Conservation (phyloP, 1,139 yeast species). For the Suhomyces yuchorum region DNA sequence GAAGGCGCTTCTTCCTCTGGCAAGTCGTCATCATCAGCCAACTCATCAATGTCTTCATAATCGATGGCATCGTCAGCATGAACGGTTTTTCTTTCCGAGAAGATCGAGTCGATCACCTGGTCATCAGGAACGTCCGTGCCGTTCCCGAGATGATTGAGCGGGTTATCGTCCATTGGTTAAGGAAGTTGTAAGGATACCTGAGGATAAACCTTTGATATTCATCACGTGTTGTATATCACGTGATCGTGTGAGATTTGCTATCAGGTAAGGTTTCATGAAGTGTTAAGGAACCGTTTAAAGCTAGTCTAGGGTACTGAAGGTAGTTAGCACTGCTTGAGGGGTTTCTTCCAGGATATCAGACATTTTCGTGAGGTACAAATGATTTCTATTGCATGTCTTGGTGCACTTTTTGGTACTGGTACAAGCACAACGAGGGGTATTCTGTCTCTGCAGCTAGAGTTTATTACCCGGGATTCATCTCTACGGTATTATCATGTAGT, state of each 20-base stretch:
- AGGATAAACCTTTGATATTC: not conserved
- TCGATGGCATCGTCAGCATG: slow-evolving; percentile 96
- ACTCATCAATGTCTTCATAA: slow-evolving; percentile 91
- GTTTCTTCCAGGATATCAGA: no score
- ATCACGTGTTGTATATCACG: not conserved
- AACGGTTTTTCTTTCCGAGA: slow-evolving; percentile 42
- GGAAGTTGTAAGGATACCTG: not conserved
- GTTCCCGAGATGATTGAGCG: slow-evolving; percentile 21
- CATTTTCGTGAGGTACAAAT: no score
- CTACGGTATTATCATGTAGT: no score
- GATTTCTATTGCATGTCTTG: no score
- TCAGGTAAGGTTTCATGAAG: no score
- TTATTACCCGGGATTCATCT: no score
- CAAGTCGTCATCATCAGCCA: slow-evolving; percentile 81
- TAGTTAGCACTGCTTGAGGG: no score
- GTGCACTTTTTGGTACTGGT: no score
- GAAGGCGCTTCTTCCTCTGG: slow-evolving; percentile 43
- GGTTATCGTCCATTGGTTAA: slow-evolving; percentile 7
- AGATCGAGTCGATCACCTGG: slow-evolving; percentile 42
- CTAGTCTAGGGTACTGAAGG: no score
- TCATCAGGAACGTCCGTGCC: slow-evolving; percentile 34
- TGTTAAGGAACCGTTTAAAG: not conserved
- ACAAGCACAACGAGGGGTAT: no score
- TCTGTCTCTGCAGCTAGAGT: no score
- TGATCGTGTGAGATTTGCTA: no score